Evolutionary conservation across 75 land plant species (phyloP).

Genomic region (Isoetes taiwanensis): DNA sequence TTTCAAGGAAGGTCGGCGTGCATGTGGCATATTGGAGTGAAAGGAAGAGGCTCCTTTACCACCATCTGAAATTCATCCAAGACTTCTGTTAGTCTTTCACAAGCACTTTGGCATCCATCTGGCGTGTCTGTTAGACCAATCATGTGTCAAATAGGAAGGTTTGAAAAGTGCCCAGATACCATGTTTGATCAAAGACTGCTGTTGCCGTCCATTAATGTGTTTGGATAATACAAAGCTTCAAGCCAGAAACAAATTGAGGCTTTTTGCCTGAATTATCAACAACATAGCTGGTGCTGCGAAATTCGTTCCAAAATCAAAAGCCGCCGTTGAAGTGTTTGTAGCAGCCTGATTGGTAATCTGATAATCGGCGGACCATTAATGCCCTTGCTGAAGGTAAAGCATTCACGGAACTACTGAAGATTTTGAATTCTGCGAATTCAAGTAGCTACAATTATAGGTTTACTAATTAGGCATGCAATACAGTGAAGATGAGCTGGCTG

Average conservation of each 20-base stretch:
- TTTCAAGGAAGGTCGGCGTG: slow-evolving; percentile 36
- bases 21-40: slow-evolving; percentile 11
- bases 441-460: slow-evolving; percentile 60
- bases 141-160: slow-evolving; percentile 71
- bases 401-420: slow-evolving; percentile 66
- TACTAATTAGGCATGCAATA: slow-evolving; percentile 85
- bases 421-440: slow-evolving; percentile 51
- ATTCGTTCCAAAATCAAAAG: too few species aligned
- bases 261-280: slow-evolving; percentile 30
- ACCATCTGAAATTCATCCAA: slow-evolving; percentile 28
- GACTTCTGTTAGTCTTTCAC: slow-evolving; percentile 34
- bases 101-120: slow-evolving; percentile 83
- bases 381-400: slow-evolving; percentile 66
- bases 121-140: slow-evolving; percentile 89
- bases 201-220: slow-evolving; percentile 45
- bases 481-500: slow-evolving; percentile 74
- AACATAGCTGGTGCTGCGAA: slow-evolving; percentile 53
- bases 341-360: slow-evolving; percentile 48
- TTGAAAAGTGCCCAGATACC: slow-evolving; percentile 47
- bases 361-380: slow-evolving; percentile 86
- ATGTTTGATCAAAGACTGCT: slow-evolving; percentile 31
- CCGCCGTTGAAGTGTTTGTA: too few species aligned
- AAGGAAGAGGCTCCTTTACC: slow-evolving; percentile 21
- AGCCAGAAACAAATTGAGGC: slow-evolving; percentile 43
- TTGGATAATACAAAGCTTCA: slow-evolving; percentile 62